Base-by-base conservation (phyloP, 768 basidiomycete genomes). In the Pleurotus pulmonarius region DNA sequence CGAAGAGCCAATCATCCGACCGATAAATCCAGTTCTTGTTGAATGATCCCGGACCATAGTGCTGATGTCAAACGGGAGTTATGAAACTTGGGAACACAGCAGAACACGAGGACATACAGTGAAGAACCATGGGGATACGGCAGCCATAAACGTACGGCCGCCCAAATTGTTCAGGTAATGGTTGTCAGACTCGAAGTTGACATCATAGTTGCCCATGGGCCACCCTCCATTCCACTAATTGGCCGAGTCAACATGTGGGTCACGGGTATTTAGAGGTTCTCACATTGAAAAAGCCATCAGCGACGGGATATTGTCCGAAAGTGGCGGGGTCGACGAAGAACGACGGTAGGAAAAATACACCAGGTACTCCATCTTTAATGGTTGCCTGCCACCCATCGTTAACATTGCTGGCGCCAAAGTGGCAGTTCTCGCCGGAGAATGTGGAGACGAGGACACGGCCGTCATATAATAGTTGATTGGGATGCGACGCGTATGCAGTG, bases 151-250 rank as follows among this genome's bases (percentile, higher is more conserved):
- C 3, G 67, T 62, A 12, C 49, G 49, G 12, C 49, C 49, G 29
- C 49, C 49, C 24, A 49, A 6, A 20, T 49, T 38, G n/a, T n/a
- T 37, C 49, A 49, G 37, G 13, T 49, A 38, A 37, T 16, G 8
- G 12, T 25, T 49, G 49, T 49, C 49, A 29, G 49, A 49, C n/a
- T 49, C 49, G 29, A 49, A 49, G 29, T 49, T 38, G 1, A 49
- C 29, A 38, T 49, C 49, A 29, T 29, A 49, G 29, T 49, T 49
- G 29, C 49, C 49, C 58, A 78, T 77, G 2, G 92, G 90, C 92
- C 92, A 94, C 38, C 76, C 92, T 24, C 80, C 79, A 66, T 94
- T 90, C 87, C 87, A 94, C 83, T 87, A 46, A n/a, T 25, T 18
- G 58, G 16, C 38, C 47, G 13, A 6, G 41, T n/a, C n/a, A 44